phyloP scores from a whole-genome alignment of 2,329 filamentous ascomycete species.

The Aspergillus uvarum region DNA sequence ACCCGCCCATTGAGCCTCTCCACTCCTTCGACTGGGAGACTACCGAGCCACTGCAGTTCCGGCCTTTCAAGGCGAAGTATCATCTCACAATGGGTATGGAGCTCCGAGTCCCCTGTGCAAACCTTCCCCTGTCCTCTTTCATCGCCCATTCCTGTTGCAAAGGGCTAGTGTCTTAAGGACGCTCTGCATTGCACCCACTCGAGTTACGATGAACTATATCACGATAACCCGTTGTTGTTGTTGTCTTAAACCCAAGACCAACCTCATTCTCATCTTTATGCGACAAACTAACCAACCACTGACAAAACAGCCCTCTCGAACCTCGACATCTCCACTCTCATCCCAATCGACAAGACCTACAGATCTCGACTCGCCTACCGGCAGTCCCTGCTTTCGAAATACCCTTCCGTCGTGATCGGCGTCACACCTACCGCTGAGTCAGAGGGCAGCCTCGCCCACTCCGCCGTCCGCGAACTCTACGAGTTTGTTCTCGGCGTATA shows the following conservation, averaged over 20 bases:
- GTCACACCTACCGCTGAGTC: constrained; percentile 41
- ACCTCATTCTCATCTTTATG: background rate
- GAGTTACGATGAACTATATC: background rate
- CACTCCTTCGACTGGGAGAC: constrained; percentile 52
- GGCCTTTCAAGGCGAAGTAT: constrained; percentile 62
- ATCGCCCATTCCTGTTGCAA: too few relatives aligned
- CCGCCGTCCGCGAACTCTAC: constrained; percentile 59
- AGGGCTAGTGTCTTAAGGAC: too few relatives aligned
- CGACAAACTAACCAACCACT: constrained; percentile 5
- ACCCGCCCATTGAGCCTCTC: constrained; percentile 42
- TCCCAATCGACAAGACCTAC: constrained; percentile 62
- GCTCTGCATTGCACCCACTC: too few relatives aligned
- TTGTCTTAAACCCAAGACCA: background rate
- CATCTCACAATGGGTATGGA: constrained; percentile 62
- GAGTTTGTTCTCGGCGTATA: constrained; percentile 55
- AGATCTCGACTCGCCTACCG: constrained; percentile 53
- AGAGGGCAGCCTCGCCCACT: constrained; percentile 28
- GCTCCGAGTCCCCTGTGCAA: background rate
- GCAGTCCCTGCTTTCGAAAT: constrained; percentile 45
- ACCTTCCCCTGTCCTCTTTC: background rate
- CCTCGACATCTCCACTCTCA: constrained; percentile 53
- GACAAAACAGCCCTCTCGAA: constrained; percentile 51
- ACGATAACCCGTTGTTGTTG: too few relatives aligned
- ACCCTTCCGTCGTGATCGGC: constrained; percentile 43
- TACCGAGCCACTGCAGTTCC: constrained; percentile 53